Base-by-base conservation (phyloP, 257 asterid genomes). In the Lithospermum erythrorhizon region DNA sequence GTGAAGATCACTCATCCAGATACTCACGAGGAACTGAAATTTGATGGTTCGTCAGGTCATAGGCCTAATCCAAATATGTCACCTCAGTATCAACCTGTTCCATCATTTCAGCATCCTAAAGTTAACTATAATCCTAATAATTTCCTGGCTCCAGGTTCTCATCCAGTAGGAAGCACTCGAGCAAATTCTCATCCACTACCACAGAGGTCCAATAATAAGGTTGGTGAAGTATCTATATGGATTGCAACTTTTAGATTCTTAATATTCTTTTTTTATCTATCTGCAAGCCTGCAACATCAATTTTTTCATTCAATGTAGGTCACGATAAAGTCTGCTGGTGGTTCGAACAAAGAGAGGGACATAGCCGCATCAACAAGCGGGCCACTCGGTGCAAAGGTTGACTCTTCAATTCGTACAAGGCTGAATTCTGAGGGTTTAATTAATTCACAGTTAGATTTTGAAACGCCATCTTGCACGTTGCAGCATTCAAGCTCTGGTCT, bases 1-100 rank as follows among this genome's bases (percentile, higher is more conserved):
- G 57, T 89, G 69, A 93, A 93, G 82, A 88, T 93, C 55, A 88
- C 95, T 51, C 90, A 93, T 70, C 97, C 95, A 20, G 90, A 84
- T 0, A 88, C 97, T 67, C 89, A 80, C 70, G 97, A 88, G 72
- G 98, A 88, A 61, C 65, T 91, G 85, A 91, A 80, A 83, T 89
- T 89, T 65, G 95, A 89, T 55, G 76, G 77, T 19, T 74, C 88
- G 29, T 67, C 78, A 9, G 84, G 66, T 61, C 76, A 74, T 19
- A 84, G 87, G 77, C 67, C 82, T 45, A 87, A 83, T 72, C 71
- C 85, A 69, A 76, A 63, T 67, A 75, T 70, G 78, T 77, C 73
- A 64, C 73, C 91, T 76, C 94, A 79, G 35, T 72, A 87, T 41
- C 96, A 83, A 66, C 78, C 87, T 54, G 69, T 81, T 53, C 60